These are phyloP conservation scores for Neoarthrinium moseri DNA, from an alignment of 2,329 filamentous ascomycete genomes.

Conservation along the genomic window DNA sequence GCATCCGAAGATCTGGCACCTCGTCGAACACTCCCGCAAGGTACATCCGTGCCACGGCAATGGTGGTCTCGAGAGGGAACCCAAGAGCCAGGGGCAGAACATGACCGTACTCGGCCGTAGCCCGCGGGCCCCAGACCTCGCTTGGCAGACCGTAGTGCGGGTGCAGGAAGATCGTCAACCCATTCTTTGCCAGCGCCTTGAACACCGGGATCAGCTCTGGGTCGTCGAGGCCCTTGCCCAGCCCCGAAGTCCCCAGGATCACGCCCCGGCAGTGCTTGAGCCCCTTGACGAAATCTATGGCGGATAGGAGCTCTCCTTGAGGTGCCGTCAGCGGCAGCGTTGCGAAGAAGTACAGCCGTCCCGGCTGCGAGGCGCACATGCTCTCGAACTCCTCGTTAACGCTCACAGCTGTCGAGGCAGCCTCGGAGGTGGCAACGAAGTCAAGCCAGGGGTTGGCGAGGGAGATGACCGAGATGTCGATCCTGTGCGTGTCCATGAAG, in stretches of 20 bases:
- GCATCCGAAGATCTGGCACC: slow-evolving; percentile 65
- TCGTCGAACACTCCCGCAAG: slow-evolving; percentile 83
- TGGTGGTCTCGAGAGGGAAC: slow-evolving; percentile 90
- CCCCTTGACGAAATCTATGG: slow-evolving; percentile 60
- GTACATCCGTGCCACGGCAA: slow-evolving; percentile 84
- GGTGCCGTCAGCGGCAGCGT: slow-evolving; percentile 75
- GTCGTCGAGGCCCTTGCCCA: slow-evolving; percentile 82
- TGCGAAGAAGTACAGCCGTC: slow-evolving; percentile 79
- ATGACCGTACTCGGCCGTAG: slow-evolving; percentile 72
- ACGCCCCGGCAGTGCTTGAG: slow-evolving; percentile 77
- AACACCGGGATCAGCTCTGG: slow-evolving; percentile 70
- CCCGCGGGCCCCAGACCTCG: slow-evolving; percentile 74
- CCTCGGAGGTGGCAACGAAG: slow-evolving; percentile 65
- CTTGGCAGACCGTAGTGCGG: slow-evolving; percentile 87
- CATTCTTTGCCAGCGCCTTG: slow-evolving; percentile 61
- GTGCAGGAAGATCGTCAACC: slow-evolving; percentile 77
- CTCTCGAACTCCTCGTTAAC: slow-evolving; percentile 78
- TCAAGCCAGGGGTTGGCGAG: slow-evolving; percentile 95
- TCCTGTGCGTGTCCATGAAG: slow-evolving; percentile 85
- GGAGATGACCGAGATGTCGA: slow-evolving; percentile 81
- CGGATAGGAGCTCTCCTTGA: slow-evolving; percentile 57
- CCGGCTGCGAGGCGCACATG: slow-evolving; percentile 66
- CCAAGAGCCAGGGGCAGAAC: slow-evolving; percentile 83
- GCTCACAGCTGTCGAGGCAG: slow-evolving; percentile 58
- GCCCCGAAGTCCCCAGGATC: slow-evolving; percentile 80